Base-by-base conservation (phyloP, 1,284 basidiomycete species). In the Lignosus rhinocerotis region DNA sequence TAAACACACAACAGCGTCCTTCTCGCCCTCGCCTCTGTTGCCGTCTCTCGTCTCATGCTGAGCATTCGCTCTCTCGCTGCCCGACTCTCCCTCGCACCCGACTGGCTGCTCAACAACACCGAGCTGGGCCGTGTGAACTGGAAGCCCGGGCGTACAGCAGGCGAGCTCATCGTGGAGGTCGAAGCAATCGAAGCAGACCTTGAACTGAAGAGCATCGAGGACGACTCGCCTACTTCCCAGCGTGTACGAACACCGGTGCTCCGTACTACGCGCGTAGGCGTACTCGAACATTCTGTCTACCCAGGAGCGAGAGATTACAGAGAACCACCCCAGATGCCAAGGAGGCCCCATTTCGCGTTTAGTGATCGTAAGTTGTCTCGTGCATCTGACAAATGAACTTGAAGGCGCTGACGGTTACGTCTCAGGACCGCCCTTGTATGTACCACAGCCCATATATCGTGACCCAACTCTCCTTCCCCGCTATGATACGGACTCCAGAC, bases 41-140 rank as follows among this genome's bases (percentile, higher is more conserved):
- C 69, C 11, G 68, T 72, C n/a, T 73, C 71, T 9, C 69, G 69
- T 6, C 64, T 72, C 16, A 72, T 72, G 63, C 65, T 72, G 17
- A 67, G 65, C 61, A 71, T 71, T 48, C 69, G 66, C 45, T 72
- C 69, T 10, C 65, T 73, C 19, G 72, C 72, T 12, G 66, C 66
- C 2, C 62, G 62, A 11, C 66, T 73, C 32, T 66, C 64, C 0
- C 63, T 68, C 48, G 61, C 66, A 21, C 67, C 68, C 16, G 58
- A 64, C 45, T 68, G 69, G 67, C 62, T 73, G 3, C 65, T 73
- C 42, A 72, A 67, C 60, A 64, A 69, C 56, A 65, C 70, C 19
- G 71, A 73, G 62, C 68, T 73, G 17, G 65, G 59, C 49, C 67
- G 71, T 30, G 62, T 72, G 10, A 66, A 61, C 50, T 72, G 69